Conservation (phyloP, 2,329 filamentous ascomycete genomes). For the Leptographium wingfieldii region DNA sequence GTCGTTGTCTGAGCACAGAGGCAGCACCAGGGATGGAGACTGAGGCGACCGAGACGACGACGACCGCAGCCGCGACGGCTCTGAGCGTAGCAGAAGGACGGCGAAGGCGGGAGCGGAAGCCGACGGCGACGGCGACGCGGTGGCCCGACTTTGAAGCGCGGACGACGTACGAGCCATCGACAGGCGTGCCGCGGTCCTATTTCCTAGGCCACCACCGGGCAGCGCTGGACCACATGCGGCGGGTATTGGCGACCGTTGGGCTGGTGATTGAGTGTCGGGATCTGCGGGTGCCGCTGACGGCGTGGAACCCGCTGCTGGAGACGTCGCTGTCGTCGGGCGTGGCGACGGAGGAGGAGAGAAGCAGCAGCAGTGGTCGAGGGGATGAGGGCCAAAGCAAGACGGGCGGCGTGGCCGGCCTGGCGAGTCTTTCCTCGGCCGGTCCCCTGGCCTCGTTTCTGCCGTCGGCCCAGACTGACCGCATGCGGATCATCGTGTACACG, state of each 20-base stretch:
- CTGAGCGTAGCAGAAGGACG: too few relatives aligned
- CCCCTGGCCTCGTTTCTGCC: background rate
- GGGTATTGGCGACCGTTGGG: slow-evolving; percentile 65
- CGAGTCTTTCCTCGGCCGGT: background rate
- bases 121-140: background rate
- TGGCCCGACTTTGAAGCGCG: slow-evolving; percentile 55
- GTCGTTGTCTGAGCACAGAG: background rate
- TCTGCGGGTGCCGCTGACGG: slow-evolving; percentile 78
- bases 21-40: background rate
- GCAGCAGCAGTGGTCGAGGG: background rate
- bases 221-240: slow-evolving; percentile 71
- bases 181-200: slow-evolving; percentile 74
- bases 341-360: background rate
- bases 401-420: background rate
- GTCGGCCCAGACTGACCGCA: slow-evolving; percentile 45
- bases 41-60: too few relatives aligned
- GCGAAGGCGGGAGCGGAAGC: background rate
- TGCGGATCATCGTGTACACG: slow-evolving; percentile 79
- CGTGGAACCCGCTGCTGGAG: slow-evolving; percentile 83
- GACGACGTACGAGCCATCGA: slow-evolving; percentile 55
- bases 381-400: background rate
- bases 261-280: slow-evolving; percentile 92
- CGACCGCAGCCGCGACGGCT: too few relatives aligned
- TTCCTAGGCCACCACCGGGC: slow-evolving; percentile 87
- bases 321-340: slow-evolving; percentile 48